A percentile compares a stretch with the other conserved stretches of the same genome.
Conservation (phyloP, 1,139 yeast species). For the Geotrichum histeridarum region DNA sequence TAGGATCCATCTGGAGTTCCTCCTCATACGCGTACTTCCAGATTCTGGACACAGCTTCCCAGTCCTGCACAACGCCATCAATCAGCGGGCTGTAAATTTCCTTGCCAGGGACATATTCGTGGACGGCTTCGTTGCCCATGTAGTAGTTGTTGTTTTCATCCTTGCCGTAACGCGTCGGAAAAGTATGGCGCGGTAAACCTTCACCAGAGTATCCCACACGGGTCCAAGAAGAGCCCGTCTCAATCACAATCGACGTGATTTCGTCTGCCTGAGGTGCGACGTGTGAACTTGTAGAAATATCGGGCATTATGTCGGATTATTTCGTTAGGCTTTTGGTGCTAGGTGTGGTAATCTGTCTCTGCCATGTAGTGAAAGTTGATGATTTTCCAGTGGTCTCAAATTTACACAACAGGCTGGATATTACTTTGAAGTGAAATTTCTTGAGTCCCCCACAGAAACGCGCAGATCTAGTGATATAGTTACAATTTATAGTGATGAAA, state of each 20-base stretch:
- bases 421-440: too few relatives aligned
- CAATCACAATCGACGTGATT: conserved; percentile 83
- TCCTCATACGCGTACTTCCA: conserved; percentile 40
- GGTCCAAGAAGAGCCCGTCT: conserved; percentile 81
- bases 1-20: conserved; percentile 49
- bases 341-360: background rate
- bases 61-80: conserved; percentile 44
- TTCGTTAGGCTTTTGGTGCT: background rate
- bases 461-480: too few relatives aligned
- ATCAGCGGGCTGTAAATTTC: conserved; percentile 39
- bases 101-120: conserved; percentile 35
- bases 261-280: conserved; percentile 32
- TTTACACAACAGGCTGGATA: too few relatives aligned
- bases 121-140: conserved; percentile 37
- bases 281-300: conserved; percentile 9
- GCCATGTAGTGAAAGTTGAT: background rate
- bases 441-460: too few relatives aligned
- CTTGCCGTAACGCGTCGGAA: conserved; percentile 54
- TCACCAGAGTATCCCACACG: conserved; percentile 93
- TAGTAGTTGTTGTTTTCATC: conserved; percentile 24
- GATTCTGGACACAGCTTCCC: conserved; percentile 42
- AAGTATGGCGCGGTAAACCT: conserved; percentile 69
- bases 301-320: conserved; percentile 8
- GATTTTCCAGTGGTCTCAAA: too few relatives aligned
- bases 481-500: background rate